Conservation (phyloP, 306 rosid species). For the Rosa persica region DNA sequence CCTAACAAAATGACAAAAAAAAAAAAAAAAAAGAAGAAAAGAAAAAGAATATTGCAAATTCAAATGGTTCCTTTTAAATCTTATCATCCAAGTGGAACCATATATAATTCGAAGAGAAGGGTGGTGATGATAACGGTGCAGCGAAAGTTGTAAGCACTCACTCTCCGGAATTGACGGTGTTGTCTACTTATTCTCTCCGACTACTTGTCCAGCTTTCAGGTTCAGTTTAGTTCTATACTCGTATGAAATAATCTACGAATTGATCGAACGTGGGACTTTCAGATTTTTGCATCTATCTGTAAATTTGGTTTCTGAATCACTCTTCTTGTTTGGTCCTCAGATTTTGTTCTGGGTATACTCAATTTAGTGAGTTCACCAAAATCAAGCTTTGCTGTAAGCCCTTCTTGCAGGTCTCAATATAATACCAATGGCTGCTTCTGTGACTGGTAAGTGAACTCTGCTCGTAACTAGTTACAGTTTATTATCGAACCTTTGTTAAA, state of each 20-base stretch:
- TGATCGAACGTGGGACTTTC: not conserved
- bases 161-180: not conserved
- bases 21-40: too few species aligned
- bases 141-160: not conserved
- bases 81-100: not conserved
- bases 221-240: not conserved
- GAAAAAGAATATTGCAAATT: not conserved
- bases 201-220: not conserved
- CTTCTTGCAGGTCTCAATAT: not conserved
- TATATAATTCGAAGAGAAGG: not conserved
- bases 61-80: not conserved
- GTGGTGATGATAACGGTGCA: not conserved
- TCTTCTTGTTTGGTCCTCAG: not conserved
- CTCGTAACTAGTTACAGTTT: not conserved
- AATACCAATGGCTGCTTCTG: slow-evolving; percentile 14
- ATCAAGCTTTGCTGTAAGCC: not conserved
- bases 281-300: not conserved
- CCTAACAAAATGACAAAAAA: too few species aligned
- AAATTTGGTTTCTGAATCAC: not conserved
- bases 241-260: not conserved
- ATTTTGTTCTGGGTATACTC: not conserved
- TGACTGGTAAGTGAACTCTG: not conserved
- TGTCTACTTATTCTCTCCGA: not conserved
- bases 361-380: not conserved
- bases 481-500: too few species aligned